Percentiles rank a stretch among this genome's conserved stretches.
Evolutionary conservation across 179 eudicot species (phyloP).

Genomic region (Camellia oleifera): DNA sequence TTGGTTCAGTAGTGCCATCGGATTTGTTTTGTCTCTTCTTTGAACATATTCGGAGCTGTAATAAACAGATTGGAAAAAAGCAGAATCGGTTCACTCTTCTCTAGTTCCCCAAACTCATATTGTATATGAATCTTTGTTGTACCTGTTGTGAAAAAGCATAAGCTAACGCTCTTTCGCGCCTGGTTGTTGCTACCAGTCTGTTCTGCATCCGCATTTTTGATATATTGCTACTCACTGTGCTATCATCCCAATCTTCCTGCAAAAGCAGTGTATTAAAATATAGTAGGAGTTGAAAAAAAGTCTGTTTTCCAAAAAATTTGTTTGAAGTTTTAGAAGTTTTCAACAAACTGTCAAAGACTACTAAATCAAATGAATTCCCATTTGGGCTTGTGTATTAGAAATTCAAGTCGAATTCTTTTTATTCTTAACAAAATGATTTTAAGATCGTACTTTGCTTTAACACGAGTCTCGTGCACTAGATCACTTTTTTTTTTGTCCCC

Average conservation of each 20-base stretch:
- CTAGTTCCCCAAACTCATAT: not conserved
- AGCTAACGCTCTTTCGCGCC: slow-evolving; percentile 84
- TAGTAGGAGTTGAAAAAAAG: not conserved
- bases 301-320: not conserved
- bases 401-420: too few relatives aligned
- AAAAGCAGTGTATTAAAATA: not conserved
- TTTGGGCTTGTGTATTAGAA: too few relatives aligned
- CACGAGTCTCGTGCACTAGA: too few relatives aligned
- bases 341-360: too few relatives aligned
- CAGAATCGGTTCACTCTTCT: not conserved
- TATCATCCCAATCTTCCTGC: slow-evolving; percentile 78
- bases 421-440: too few relatives aligned
- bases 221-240: slow-evolving; percentile 58
- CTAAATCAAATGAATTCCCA: too few relatives aligned
- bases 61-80: not conserved
- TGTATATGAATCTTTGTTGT: too few relatives aligned
- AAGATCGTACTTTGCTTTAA: too few relatives aligned
- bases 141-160: slow-evolving; percentile 67
- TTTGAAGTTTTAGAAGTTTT: not conserved
- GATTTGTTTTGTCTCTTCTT: slow-evolving; percentile 50
- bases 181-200: slow-evolving; percentile 67
- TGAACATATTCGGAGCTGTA: slow-evolving; percentile 60
- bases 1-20: slow-evolving; percentile 34
- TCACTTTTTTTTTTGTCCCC: too few relatives aligned
- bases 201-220: slow-evolving; percentile 58